These are phyloP conservation scores for Firmiana major DNA, from an alignment of 345 rosid species.

Conservation along the genomic window DNA sequence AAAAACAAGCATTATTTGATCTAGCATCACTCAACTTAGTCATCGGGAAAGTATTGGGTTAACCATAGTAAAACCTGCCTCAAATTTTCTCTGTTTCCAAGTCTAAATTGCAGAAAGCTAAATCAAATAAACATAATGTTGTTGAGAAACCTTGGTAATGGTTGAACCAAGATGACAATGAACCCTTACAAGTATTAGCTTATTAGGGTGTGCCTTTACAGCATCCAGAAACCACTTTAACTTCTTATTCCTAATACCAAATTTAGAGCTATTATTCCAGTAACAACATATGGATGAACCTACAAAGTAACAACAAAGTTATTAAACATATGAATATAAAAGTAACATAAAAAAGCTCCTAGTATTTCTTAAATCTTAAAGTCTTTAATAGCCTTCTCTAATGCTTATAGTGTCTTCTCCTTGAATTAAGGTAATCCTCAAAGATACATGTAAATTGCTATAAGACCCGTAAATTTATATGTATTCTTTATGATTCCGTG, in stretches of 20 bases:
- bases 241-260: slow-evolving; percentile 98
- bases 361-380: neutral
- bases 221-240: slow-evolving; percentile 98
- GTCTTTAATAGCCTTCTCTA: neutral
- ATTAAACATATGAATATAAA: neutral
- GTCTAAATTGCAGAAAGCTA: neutral
- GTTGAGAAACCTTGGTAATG: slow-evolving; percentile 70
- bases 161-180: slow-evolving; percentile 99
- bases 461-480: no score
- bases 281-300: slow-evolving; percentile 99
- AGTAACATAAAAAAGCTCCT: neutral
- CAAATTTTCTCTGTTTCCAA: neutral
- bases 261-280: slow-evolving; percentile 96
- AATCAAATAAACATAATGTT: neutral
- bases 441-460: neutral
- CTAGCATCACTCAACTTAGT: neutral
- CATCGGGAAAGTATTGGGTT: neutral
- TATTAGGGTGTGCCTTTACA: slow-evolving; percentile 78
- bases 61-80: neutral
- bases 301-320: slow-evolving; percentile 13
- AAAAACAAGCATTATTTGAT: neutral
- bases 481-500: no score
- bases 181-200: slow-evolving; percentile 92
- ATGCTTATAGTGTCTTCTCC: no score
- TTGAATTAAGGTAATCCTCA: slow-evolving; percentile 7